Evolutionary conservation across 805 yeast species (phyloP).

Genomic region (Kodamaea kaohsiungensis): DNA sequence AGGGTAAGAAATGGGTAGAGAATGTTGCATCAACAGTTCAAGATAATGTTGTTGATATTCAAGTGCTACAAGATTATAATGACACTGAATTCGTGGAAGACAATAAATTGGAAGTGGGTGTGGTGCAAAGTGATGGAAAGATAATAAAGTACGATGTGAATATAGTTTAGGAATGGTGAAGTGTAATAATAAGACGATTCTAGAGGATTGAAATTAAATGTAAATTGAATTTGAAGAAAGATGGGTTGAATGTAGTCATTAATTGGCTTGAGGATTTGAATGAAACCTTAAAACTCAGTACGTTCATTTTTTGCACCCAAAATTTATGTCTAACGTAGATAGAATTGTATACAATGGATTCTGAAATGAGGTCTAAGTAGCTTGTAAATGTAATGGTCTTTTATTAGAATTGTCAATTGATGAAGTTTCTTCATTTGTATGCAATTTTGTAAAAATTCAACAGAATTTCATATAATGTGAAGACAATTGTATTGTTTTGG

Average conservation of each 20-base stretch:
- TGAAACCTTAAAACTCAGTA: neutral
- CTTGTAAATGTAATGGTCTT: no score
- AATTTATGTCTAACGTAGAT: neutral
- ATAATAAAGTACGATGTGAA: slow-evolving; percentile 7
- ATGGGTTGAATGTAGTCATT: no score
- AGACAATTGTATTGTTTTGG: no score
- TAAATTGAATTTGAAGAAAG: no score
- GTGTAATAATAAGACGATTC: no score
- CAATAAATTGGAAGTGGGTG: slow-evolving; percentile 10
- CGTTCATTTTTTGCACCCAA: neutral
- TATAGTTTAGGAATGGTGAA: neutral
- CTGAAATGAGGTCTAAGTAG: no score
- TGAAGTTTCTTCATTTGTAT: neutral
- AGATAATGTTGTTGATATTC: slow-evolving; percentile 2
- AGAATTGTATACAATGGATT: no score
- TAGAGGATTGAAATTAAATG: no score
- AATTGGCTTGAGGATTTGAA: neutral
- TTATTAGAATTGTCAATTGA: no score
- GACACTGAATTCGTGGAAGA: slow-evolving; percentile 10
- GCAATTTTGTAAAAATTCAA: no score
- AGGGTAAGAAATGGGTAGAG: slow-evolving; percentile 38
- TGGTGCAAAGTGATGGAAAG: slow-evolving; percentile 4
- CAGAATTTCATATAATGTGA: no score
- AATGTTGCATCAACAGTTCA: slow-evolving; percentile 6
- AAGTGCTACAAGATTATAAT: slow-evolving; percentile 5